These are phyloP conservation scores for Pseudoneurospora amorphoporcata DNA, from an alignment of 495 filamentous ascomycete species.

Conservation along the genomic window DNA sequence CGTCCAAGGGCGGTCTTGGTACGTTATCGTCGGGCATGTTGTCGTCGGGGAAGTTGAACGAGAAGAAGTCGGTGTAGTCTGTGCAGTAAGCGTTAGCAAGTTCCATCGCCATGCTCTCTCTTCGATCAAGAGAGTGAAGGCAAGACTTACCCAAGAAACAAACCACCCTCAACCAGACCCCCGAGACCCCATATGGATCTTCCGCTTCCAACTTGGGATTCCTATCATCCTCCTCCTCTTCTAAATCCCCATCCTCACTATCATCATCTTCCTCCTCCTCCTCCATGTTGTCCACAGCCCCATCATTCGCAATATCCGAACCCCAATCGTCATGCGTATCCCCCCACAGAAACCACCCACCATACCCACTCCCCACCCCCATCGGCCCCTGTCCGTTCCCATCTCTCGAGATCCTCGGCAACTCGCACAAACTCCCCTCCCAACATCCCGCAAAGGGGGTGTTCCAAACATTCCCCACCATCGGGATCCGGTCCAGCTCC, in stretches of 20 bases:
- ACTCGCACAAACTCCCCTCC: conserved; percentile 34
- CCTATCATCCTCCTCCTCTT: conserved; percentile 1
- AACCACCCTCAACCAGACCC: conserved; percentile 50
- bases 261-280: not conserved
- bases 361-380: not conserved
- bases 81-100: not conserved
- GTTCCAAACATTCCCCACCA: conserved; percentile 39
- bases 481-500: conserved; percentile 27
- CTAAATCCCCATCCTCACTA: not conserved
- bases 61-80: conserved; percentile 53
- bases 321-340: not conserved
- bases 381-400: not conserved
- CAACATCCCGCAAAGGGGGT: conserved; percentile 43
- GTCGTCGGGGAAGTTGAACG: conserved; percentile 44
- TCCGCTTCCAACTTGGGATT: conserved; percentile 22
- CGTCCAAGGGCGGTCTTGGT: conserved; percentile 39
- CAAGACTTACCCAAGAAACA: conserved; percentile 31
- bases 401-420: conserved; percentile 2
- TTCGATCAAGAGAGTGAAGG: not conserved
- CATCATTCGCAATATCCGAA: not conserved
- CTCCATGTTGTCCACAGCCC: not conserved
- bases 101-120: not conserved
- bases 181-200: conserved; percentile 52
- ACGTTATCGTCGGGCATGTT: conserved; percentile 17
- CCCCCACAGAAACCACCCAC: not conserved